Evolutionary conservation across 805 yeast species (phyloP), one percentile per base, ranked within the genome.

Genomic region (Candida maesae): DNA sequence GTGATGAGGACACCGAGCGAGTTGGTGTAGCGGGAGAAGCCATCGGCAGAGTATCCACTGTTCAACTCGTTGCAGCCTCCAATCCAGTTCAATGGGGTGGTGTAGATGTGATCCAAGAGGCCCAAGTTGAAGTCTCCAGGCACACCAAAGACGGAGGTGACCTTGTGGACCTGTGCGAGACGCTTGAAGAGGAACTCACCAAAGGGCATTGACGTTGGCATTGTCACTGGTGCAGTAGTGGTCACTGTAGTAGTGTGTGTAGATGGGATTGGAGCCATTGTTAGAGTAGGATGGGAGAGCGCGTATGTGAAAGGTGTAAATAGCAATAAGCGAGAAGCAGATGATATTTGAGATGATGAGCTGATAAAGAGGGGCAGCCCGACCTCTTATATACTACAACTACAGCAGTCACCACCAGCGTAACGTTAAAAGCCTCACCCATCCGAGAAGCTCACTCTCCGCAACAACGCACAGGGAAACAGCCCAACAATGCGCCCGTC

Each of bases 61-160:
- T 89, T 90, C 49, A 89, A 71, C 65, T 89, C 97, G 57, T 89
- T 89, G 66, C 95, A 86, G 45, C 79, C 78, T 18, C 95, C 95
- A 35, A 85, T 70, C 86, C 95, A 88, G 39, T 76, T 64, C 51
- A 83, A 59, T 9, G 67, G 68, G 31, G 61, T 68, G 8, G 74
- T 63, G 54, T 84, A 81, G 34, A 84, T 58, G 54, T 81, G 78
- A 59, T 86, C 95, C 52, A 86, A 65, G 18, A 86, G 64, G 6
- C 73, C 70, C 48, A 83, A 62, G 59, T 83, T 82, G 65, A 79
- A 84, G 53, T 84, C 90, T 24, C 91, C 93, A 1, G 91, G 90
- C 18, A 84, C 86, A 37, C 90, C 90, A 61, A 84, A 84, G 11
- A 82, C 64, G 1, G 86, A 73, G 44, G 70, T 67, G 4, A 83